Evolutionary conservation across 139 green algal species (phyloP), one percentile per base, ranked within the genome.

Genomic region (Eudorina sp.): DNA sequence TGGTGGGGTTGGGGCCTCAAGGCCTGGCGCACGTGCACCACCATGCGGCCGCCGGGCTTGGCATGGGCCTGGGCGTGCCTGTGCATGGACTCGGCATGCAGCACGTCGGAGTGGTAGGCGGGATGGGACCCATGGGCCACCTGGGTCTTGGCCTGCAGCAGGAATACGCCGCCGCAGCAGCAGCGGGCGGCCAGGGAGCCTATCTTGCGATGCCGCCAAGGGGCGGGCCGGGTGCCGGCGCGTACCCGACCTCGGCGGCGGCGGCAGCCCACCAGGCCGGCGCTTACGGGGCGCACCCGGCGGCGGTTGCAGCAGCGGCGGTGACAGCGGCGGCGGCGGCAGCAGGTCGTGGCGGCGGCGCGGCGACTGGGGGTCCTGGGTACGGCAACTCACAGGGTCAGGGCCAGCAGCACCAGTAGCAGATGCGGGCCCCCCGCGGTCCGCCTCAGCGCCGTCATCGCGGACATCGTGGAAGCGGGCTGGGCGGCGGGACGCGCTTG

Each of bases 181-280:
- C n/a, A n/a, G n/a, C 8, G 1, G 66, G 66, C 34, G 66, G 66
- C 9, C 66, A 48, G 38, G 70, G 40, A 31, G 41, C 29, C 46
- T 81, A 53, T 31, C 53, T 84, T 31, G 78, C 55, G 4, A 55
- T 85, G 53, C 23, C 55, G 53, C 78, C 36, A 4, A 53, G 53
- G 29, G 78, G 73, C 18, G 40, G 34, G 11, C 34, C 36, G 40
- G 68, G 68, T 29, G 68, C 34, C 34, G 68, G n/a, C 31, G 68
- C 21, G 19, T 55, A 31, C 16, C 14, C 40, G 0, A 21, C 19
- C 46, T 7, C 45, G 27, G 73, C 70, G 70, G 70, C 76, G 16
- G 76, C 34, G 31, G n/a, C n/a, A n/a, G n/a, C n/a, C n/a, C 51
- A 45, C n/a, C 76, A 84, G 34, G 46, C 74, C 23, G 31, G 1